Evolutionary conservation across 331 rosid genomes (phyloP), one percentile per base, ranked within the genome.

Genomic region (Malus hybrid): DNA sequence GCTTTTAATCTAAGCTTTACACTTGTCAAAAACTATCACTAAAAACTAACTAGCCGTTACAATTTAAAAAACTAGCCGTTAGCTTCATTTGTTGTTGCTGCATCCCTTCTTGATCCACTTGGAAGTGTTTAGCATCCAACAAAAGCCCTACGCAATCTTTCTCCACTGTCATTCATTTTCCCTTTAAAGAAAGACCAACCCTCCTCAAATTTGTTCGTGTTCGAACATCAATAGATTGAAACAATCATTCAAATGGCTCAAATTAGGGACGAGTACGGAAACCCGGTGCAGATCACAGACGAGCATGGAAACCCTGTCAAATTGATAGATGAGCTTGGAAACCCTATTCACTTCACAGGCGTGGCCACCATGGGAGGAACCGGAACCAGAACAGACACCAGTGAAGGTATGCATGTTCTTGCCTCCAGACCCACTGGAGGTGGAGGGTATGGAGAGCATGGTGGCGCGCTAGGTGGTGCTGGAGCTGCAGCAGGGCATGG

Each of bases 281-380:
- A 90, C 81, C 96, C 87, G 6, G 75, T 91, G 56, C 84, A 78
- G 22, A 85, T 88, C 50, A 86, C 95, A 2, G 94, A 93, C 56
- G 78, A 87, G 44, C 68, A 56, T 13, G 95, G 95, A 5, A 89
- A 86, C 72, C 96, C 93, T 0, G 93, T 88, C 14, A 80, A 74
- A 57, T 57, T 92, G 64, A 90, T 88, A 3, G 92, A 91, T 18
- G 90, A 92, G 81, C 85, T 66, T 8, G 97, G 99, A 42, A 72
- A 82, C 34, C 93, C 95, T 56, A 74, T 93, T 65, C 76, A 79
- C 42, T 75, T 93, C 29, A 81, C 88, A 2, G 98, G 98, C 1
- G 88, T 90, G 8, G 74, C 81, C 79, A 59, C 90, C 15, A 39
- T 54, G 8, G 54, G 19, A 5, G 55, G 16, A 6, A 6, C 61